These are phyloP conservation scores for Bruguiera sexangula DNA, from an alignment of 345 rosid genomes.

Conservation along the genomic window DNA sequence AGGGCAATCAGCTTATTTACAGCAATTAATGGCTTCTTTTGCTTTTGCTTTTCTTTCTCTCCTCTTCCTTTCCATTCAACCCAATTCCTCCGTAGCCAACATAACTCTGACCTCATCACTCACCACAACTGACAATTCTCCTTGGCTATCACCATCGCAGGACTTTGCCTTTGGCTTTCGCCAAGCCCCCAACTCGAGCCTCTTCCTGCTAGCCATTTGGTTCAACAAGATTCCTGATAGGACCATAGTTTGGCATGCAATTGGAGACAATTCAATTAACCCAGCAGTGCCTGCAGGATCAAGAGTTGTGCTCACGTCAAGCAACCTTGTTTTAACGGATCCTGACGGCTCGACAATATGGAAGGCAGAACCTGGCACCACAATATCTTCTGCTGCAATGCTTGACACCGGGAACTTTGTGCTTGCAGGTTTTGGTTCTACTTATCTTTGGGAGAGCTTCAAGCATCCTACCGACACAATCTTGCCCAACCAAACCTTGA, in stretches of 20 bases:
- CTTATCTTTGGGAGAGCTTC: slow-evolving; percentile 40
- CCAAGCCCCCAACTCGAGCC: slow-evolving; percentile 15
- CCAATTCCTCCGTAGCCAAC: slow-evolving; percentile 6
- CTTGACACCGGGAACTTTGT: slow-evolving; percentile 44
- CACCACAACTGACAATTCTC: slow-evolving; percentile 8
- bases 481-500: slow-evolving; percentile 35
- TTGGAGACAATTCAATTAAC: slow-evolving; percentile 10
- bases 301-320: slow-evolving; percentile 19
- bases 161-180: slow-evolving; percentile 32
- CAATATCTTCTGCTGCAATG: slow-evolving; percentile 18
- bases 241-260: slow-evolving; percentile 32
- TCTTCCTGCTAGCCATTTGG: slow-evolving; percentile 35
- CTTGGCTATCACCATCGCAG: slow-evolving; percentile 19
- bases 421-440: slow-evolving; percentile 14
- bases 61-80: background rate
- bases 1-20: background rate
- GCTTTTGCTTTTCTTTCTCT: background rate
- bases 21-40: background rate
- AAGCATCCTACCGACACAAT: slow-evolving; percentile 39
- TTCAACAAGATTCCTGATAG: slow-evolving; percentile 28
- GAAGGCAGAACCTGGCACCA: background rate
- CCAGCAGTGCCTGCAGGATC: slow-evolving; percentile 19
- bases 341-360: slow-evolving; percentile 14
- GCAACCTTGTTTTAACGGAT: slow-evolving; percentile 15
- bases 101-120: slow-evolving; percentile 14